phyloP scores from a whole-genome alignment of 768 basidiomycete species.

The Suillus placidus region DNA sequence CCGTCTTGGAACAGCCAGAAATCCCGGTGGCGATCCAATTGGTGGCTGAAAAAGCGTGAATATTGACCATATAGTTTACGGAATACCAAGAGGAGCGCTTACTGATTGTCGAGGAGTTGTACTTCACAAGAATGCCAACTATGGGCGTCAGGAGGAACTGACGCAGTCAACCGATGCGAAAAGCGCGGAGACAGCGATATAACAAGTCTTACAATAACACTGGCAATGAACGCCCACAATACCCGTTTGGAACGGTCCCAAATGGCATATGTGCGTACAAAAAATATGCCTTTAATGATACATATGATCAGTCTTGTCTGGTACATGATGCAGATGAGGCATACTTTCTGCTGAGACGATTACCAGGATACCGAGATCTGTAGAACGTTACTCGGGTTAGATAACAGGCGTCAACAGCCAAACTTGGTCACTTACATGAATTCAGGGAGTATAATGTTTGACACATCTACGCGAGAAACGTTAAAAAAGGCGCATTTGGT shows the following conservation, averaged over 20 bases:
- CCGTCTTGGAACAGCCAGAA: neutral
- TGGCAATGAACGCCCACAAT: neutral
- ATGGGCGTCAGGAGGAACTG: neutral
- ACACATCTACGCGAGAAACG: neutral
- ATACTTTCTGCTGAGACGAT: constrained; percentile 6
- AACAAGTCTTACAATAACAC: neutral
- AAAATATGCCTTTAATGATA: constrained; percentile 8
- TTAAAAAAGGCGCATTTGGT: neutral
- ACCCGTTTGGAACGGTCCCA: constrained; percentile 5
- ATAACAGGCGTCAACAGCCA: neutral
- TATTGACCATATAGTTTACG: neutral
- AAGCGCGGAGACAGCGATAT: too few species aligned
- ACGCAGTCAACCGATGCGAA: neutral
- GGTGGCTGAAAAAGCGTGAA: neutral
- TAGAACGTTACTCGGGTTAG: neutral
- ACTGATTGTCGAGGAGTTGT: neutral
- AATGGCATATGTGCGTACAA: constrained; percentile 9
- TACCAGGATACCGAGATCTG: neutral
- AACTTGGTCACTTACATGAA: neutral
- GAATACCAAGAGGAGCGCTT: neutral
- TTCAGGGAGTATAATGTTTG: neutral
- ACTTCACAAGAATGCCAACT: neutral
- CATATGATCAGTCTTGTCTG: neutral
- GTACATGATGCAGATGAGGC: neutral
- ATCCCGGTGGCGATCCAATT: neutral